Percentiles rank a stretch among this genome's conserved stretches.
Conservation (phyloP, 2,329 filamentous ascomycete species). For the Cladophialophora immunda region DNA sequence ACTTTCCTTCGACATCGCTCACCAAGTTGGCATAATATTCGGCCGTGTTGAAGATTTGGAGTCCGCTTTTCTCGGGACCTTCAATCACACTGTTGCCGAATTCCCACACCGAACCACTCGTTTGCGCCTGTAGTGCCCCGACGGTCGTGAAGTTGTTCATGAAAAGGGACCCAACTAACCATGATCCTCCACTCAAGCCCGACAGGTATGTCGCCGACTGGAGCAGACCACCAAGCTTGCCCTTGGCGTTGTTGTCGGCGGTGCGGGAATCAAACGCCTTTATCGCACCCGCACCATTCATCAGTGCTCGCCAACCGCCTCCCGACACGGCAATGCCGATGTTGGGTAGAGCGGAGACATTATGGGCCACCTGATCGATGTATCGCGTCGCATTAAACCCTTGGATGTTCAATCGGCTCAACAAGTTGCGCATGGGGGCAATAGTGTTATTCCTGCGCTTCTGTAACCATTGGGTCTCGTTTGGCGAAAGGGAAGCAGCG, state of each 20-base stretch:
- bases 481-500: constrained; percentile 68
- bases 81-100: constrained; percentile 69
- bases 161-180: constrained; percentile 83
- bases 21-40: constrained; percentile 71
- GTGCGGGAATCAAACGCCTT: constrained; percentile 82
- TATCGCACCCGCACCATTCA: constrained; percentile 82
- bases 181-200: constrained; percentile 82
- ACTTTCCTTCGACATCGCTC: constrained; percentile 68
- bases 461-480: constrained; percentile 78
- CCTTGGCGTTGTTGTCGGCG: constrained; percentile 64
- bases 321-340: constrained; percentile 82
- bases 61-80: constrained; percentile 61
- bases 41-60: constrained; percentile 64
- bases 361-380: constrained; percentile 67
- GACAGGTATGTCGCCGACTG: constrained; percentile 83
- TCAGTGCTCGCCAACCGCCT: constrained; percentile 85
- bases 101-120: constrained; percentile 64
- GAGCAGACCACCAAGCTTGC: constrained; percentile 80
- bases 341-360: constrained; percentile 68
- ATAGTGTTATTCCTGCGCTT: constrained; percentile 76
- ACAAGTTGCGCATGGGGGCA: constrained; percentile 76
- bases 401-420: constrained; percentile 76
- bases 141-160: constrained; percentile 80
- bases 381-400: constrained; percentile 80
- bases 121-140: constrained; percentile 60